These are phyloP conservation scores for Panaeolus papilionaceus DNA, from an alignment of 768 basidiomycete species.

Conservation along the genomic window DNA sequence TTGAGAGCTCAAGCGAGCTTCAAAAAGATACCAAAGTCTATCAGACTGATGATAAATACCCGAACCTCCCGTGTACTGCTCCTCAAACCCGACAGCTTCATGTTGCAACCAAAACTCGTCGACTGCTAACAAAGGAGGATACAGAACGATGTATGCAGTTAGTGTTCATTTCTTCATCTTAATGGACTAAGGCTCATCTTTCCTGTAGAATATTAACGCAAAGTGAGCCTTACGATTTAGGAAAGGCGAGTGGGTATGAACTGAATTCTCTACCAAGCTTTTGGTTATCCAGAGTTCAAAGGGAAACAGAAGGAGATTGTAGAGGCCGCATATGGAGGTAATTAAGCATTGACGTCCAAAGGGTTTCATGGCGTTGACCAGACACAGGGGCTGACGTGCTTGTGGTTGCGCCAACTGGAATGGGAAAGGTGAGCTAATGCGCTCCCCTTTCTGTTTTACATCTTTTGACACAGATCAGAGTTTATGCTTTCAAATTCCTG, in stretches of 20 bases:
- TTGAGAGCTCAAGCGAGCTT: background rate
- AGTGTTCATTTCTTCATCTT: background rate
- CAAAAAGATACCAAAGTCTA: background rate
- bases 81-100: slow-evolving; percentile 3
- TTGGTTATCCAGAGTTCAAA: slow-evolving; percentile 71
- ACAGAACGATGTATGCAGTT: slow-evolving; percentile 16
- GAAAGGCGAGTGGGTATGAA: background rate
- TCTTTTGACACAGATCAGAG: slow-evolving; percentile 50
- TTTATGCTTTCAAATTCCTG: slow-evolving; percentile 86
- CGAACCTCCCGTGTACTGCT: background rate
- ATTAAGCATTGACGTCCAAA: slow-evolving; percentile 10
- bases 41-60: background rate
- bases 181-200: background rate
- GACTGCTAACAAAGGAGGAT: slow-evolving; percentile 15
- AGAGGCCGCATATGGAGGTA: slow-evolving; percentile 70
- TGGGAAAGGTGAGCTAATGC: slow-evolving; percentile 72
- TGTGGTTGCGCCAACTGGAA: slow-evolving; percentile 85
- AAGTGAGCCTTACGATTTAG: slow-evolving; percentile 13
- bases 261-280: slow-evolving; percentile 48
- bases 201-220: slow-evolving; percentile 26
- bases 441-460: background rate
- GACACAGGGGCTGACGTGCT: slow-evolving; percentile 70
- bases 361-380: background rate
- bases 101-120: slow-evolving; percentile 14
- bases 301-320: slow-evolving; percentile 83